A percentile compares a stretch with the other conserved stretches of the same genome.
Evolutionary conservation across 345 rosid genomes (phyloP).

Genomic region (Acer negundo): DNA sequence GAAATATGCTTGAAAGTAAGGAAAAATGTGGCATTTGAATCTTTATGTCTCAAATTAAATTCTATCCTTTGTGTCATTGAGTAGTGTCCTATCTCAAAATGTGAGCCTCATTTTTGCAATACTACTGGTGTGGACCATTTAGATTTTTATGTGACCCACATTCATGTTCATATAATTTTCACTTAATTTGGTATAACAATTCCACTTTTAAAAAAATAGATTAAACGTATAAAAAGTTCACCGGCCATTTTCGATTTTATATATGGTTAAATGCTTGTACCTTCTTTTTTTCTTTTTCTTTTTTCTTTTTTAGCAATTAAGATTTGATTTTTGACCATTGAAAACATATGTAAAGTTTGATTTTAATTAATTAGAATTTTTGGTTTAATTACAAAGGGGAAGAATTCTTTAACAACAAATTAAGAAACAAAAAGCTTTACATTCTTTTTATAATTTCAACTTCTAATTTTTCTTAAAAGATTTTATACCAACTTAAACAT

Average conservation of each 20-base stretch:
- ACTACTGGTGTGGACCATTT: conserved; percentile 11
- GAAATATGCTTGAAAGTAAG: conserved; percentile 27
- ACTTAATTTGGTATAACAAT: background rate
- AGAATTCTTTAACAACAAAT: too few relatives aligned
- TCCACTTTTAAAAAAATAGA: background rate
- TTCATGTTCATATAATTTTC: background rate
- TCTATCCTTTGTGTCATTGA: background rate
- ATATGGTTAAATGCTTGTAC: background rate
- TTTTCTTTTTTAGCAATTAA: background rate
- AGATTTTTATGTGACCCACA: background rate
- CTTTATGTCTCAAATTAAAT: conserved; percentile 13
- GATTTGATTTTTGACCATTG: background rate
- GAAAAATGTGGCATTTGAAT: conserved; percentile 21
- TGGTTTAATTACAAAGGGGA: too few relatives aligned
- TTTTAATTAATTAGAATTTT: too few relatives aligned
- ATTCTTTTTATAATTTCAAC: too few relatives aligned
- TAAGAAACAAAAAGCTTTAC: too few relatives aligned
- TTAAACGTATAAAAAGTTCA: background rate
- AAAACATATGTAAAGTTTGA: too few relatives aligned
- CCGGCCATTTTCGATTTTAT: too few relatives aligned
- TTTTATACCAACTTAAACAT: too few relatives aligned
- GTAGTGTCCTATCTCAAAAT: background rate
- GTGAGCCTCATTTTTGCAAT: background rate
- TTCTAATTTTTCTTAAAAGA: too few relatives aligned
- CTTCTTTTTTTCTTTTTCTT: too few relatives aligned